These are phyloP conservation scores for Paralagenidium karlingii DNA, from an alignment of 352 stramenopile genomes.

Conservation along the genomic window DNA sequence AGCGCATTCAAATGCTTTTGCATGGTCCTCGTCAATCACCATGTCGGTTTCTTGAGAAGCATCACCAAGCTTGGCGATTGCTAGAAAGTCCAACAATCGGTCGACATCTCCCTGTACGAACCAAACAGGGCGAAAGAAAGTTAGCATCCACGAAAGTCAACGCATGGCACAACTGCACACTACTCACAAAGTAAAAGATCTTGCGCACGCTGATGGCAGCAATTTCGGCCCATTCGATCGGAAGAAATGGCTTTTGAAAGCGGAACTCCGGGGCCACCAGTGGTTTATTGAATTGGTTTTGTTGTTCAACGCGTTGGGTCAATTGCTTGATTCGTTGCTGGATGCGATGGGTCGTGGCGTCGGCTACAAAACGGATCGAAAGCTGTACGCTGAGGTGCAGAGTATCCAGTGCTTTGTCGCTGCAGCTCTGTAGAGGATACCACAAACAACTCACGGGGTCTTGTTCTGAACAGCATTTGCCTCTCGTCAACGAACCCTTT, in stretches of 20 bases:
- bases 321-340: slow-evolving; percentile 5
- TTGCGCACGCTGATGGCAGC: slow-evolving; percentile 37
- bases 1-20: slow-evolving; percentile 31
- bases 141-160: not conserved
- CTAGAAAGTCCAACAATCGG: slow-evolving; percentile 30
- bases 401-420: slow-evolving; percentile 2
- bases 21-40: slow-evolving; percentile 28
- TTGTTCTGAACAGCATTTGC: too few relatives aligned
- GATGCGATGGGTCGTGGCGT: slow-evolving; percentile 13
- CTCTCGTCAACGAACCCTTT: too few relatives aligned
- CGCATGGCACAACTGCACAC: not conserved
- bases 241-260: slow-evolving; percentile 27
- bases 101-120: slow-evolving; percentile 27
- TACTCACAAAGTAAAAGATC: slow-evolving; percentile 46
- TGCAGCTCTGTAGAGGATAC: slow-evolving; percentile 18
- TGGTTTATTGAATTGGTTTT: not conserved
- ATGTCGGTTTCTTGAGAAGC: slow-evolving; percentile 32
- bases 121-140: not conserved
- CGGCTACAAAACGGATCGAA: slow-evolving; percentile 13
- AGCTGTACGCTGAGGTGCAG: slow-evolving; percentile 23
- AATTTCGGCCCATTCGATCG: slow-evolving; percentile 44
- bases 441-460: too few relatives aligned
- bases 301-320: not conserved
- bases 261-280: slow-evolving; percentile 39
- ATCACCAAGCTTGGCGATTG: slow-evolving; percentile 38